These are phyloP conservation scores for Coemansia sp. DNA, from an alignment of 192 early-diverging fungal genomes.

Conservation along the genomic window DNA sequence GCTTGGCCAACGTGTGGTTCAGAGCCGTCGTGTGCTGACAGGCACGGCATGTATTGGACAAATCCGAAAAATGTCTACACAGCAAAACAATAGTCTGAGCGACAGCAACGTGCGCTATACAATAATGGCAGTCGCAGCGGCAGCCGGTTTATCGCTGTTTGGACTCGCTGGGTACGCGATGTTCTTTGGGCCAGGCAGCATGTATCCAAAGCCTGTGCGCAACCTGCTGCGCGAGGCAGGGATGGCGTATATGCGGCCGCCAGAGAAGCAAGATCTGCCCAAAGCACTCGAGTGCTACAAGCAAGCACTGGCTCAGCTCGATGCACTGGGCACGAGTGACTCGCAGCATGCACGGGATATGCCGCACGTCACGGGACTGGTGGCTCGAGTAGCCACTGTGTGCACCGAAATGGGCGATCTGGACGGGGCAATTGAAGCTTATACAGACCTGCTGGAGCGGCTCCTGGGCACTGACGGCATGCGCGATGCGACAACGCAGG, in stretches of 20 bases:
- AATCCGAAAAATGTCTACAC: constrained; percentile 14
- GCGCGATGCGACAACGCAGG: constrained; percentile 35
- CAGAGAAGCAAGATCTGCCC: constrained; percentile 49
- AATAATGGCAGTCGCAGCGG: neutral
- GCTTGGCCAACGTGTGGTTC: neutral
- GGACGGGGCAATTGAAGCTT: constrained; percentile 33
- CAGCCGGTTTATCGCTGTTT: constrained; percentile 7
- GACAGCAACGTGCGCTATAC: constrained; percentile 20
- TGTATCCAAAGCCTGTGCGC: constrained; percentile 38
- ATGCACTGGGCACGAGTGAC: constrained; percentile 30
- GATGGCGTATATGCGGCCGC: constrained; percentile 33
- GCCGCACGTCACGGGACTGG: constrained; percentile 43
- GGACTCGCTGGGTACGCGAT: constrained; percentile 32
- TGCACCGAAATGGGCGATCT: constrained; percentile 49
- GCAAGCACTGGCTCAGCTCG: constrained; percentile 30
- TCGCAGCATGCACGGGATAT: constrained; percentile 27
- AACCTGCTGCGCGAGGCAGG: constrained; percentile 45
- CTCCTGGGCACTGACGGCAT: constrained; percentile 41
- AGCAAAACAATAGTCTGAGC: neutral
- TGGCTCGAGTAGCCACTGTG: constrained; percentile 40
- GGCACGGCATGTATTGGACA: neutral
- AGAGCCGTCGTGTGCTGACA: neutral
- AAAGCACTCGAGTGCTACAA: constrained; percentile 41
- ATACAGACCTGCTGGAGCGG: constrained; percentile 42
- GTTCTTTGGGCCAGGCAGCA: constrained; percentile 30